A percentile compares a stretch with the other conserved stretches of the same genome.
These are phyloP conservation scores for Leccinum imitatum DNA, from an alignment of 768 basidiomycete genomes.

Conservation along the genomic window DNA sequence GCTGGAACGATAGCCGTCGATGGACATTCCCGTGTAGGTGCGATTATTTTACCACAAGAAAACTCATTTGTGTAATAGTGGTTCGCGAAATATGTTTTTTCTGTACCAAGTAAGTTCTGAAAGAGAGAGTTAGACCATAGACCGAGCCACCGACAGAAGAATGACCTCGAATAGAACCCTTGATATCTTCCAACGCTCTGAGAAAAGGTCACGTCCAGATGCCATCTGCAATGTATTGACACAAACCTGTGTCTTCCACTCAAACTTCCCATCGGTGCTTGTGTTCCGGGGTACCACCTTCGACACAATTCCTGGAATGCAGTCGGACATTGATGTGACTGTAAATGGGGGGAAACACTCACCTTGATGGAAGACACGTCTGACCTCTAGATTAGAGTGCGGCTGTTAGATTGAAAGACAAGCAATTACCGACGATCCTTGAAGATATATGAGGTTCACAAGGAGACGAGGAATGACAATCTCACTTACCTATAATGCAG, in stretches of 20 bases:
- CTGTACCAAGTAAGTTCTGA: constrained; percentile 81
- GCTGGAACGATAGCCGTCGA: background rate
- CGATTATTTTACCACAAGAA: background rate
- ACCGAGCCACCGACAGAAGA: background rate
- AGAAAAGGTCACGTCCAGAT: background rate
- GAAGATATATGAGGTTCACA: background rate
- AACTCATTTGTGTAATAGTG: constrained; percentile 4
- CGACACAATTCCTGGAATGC: constrained; percentile 61
- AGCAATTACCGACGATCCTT: constrained; percentile 68
- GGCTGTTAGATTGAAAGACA: background rate
- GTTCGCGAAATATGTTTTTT: constrained; percentile 61
- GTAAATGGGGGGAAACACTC: background rate
- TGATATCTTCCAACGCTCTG: constrained; percentile 85
- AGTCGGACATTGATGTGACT: background rate
- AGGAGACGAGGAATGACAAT: background rate
- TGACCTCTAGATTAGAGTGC: constrained; percentile 24
- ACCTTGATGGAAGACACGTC: constrained; percentile 87
- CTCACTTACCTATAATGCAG: constrained; percentile 69
- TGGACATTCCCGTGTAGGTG: background rate
- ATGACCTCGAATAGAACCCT: constrained; percentile 68
- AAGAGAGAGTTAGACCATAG: constrained; percentile 1
- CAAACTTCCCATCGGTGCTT: constrained; percentile 22
- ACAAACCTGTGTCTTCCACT: constrained; percentile 60
- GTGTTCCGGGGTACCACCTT: constrained; percentile 60
- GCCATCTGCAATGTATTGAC: background rate